Conservation (phyloP, 345 rosid genomes). For the Acer yangbiense region DNA sequence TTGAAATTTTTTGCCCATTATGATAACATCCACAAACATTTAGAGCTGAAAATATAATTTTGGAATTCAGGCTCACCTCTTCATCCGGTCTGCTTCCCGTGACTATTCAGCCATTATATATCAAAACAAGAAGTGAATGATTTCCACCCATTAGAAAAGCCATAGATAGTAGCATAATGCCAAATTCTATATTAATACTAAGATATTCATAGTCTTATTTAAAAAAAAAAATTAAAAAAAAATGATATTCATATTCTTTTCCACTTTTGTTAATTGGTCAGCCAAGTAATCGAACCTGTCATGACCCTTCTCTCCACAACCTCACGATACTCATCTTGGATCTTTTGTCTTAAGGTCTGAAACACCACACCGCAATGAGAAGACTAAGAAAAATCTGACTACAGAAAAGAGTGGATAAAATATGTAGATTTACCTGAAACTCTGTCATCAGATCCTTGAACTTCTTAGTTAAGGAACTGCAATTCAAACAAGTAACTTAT, state of each 20-base stretch:
- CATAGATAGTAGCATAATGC: background rate
- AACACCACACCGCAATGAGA: slow-evolving; percentile 21
- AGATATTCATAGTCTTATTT: background rate
- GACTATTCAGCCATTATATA: slow-evolving; percentile 39
- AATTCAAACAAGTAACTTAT: slow-evolving; percentile 6
- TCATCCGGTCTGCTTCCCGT: slow-evolving; percentile 74
- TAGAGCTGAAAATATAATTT: slow-evolving; percentile 12
- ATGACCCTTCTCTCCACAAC: slow-evolving; percentile 87
- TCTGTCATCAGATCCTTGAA: slow-evolving; percentile 79
- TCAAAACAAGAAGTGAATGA: slow-evolving; percentile 15
- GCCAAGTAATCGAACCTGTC: slow-evolving; percentile 55
- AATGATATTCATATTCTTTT: background rate
- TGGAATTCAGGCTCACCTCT: slow-evolving; percentile 46
- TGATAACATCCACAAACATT: slow-evolving; percentile 13
- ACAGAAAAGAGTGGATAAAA: background rate
- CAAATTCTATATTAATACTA: background rate
- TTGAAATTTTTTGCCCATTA: slow-evolving; percentile 24
- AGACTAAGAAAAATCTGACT: background rate
- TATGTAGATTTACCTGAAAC: slow-evolving; percentile 64
- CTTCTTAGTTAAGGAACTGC: slow-evolving; percentile 66
- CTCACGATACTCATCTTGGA: slow-evolving; percentile 89
- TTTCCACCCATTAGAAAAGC: background rate
- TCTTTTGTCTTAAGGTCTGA: slow-evolving; percentile 80
- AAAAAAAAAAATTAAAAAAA: too few relatives aligned
- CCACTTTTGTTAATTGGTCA: background rate